These are phyloP conservation scores for Pseudogymnoascus verrucosus DNA, from an alignment of 2,329 filamentous ascomycete species.

Conservation along the genomic window DNA sequence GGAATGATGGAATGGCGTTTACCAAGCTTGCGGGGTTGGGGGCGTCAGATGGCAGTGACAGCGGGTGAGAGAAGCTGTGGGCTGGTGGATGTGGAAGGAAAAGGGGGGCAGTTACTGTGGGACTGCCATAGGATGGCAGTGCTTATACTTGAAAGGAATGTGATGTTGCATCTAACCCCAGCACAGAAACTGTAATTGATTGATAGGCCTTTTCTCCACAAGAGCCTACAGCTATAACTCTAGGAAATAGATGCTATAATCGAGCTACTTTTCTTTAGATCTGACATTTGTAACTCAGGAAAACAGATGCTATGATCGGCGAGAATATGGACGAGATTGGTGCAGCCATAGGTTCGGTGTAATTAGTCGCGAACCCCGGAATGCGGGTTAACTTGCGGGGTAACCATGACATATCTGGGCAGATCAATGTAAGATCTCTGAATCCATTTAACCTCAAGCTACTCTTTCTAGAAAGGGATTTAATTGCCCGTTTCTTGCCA, in stretches of 20 bases:
- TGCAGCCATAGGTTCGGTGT: not conserved
- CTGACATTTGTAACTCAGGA: not conserved
- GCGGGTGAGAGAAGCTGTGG: not conserved
- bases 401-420: not conserved
- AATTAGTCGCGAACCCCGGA: not conserved
- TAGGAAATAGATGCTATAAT: too few species aligned
- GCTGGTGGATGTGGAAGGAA: not conserved
- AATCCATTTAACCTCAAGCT: not conserved
- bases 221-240: too few species aligned
- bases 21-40: not conserved
- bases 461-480: not conserved
- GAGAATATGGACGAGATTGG: not conserved
- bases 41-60: not conserved
- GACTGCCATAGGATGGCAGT: not conserved
- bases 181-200: not conserved
- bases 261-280: not conserved
- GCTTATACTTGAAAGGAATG: not conserved
- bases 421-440: not conserved
- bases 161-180: not conserved
- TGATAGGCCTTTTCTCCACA: too few species aligned
- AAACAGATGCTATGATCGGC: not conserved
- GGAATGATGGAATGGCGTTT: not conserved
- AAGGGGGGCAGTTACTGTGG: not conserved
- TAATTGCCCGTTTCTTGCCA: not conserved
- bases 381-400: not conserved